Percentiles rank a stretch among this genome's conserved stretches.
phyloP scores from a whole-genome alignment of 371 early-diverging fungal species.

The Rhizopus delemar region DNA sequence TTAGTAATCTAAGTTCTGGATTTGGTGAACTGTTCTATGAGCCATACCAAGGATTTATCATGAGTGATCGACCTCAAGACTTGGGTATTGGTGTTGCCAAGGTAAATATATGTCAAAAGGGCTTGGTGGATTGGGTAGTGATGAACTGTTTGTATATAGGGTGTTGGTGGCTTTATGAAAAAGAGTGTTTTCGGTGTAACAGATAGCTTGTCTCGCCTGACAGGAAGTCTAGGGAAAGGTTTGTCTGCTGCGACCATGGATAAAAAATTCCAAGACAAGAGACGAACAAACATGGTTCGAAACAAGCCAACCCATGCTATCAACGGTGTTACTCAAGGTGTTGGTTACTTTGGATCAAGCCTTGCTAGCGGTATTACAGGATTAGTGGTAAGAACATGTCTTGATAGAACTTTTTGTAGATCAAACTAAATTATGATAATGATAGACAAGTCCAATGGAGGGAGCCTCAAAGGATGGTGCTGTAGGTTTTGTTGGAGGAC shows the following conservation, averaged over 20 bases:
- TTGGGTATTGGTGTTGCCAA: constrained; percentile 85
- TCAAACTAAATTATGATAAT: too few species aligned
- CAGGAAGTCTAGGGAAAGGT: constrained; percentile 88
- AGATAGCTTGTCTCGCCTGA: constrained; percentile 82
- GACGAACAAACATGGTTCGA: constrained; percentile 67
- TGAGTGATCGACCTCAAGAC: constrained; percentile 86
- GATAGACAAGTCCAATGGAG: constrained; percentile 73
- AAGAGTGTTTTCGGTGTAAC: constrained; percentile 89
- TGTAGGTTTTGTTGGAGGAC: constrained; percentile 82
- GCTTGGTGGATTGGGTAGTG: too few species aligned
- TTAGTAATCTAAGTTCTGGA: constrained; percentile 82
- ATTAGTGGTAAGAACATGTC: constrained; percentile 55
- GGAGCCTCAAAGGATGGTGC: constrained; percentile 83
- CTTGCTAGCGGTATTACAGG: constrained; percentile 83
- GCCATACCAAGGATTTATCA: constrained; percentile 87
- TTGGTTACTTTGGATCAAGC: constrained; percentile 71
- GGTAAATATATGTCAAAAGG: constrained; percentile 35
- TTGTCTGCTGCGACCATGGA: constrained; percentile 87
- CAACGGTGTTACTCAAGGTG: constrained; percentile 81
- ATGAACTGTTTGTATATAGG: constrained; percentile 44
- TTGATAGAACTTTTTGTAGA: background rate
- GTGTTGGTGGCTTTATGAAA: constrained; percentile 56
- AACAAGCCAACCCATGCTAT: constrained; percentile 85
- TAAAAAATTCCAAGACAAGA: constrained; percentile 74
- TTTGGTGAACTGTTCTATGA: constrained; percentile 90